Evolutionary conservation across 306 rosid genomes (phyloP).

Genomic region (Amphicarpaea edgeworthii): DNA sequence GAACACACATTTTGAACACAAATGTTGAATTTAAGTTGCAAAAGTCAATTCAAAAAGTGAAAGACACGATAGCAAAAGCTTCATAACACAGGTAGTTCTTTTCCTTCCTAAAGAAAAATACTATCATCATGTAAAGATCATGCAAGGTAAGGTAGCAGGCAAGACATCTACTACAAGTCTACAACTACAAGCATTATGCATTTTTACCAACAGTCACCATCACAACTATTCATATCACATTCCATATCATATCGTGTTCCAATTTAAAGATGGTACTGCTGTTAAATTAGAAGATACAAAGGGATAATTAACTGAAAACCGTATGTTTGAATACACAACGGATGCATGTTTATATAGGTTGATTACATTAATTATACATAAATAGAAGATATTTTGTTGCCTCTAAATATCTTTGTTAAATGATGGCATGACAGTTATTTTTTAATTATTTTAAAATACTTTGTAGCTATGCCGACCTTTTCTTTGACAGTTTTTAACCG

Average conservation of each 20-base stretch:
- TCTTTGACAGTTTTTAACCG: too few relatives aligned
- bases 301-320: too few relatives aligned
- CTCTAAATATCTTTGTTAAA: too few relatives aligned
- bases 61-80: slow-evolving; percentile 5
- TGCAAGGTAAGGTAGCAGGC: slow-evolving; percentile 5
- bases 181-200: not conserved
- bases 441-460: too few relatives aligned
- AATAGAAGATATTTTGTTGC: too few relatives aligned
- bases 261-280: not conserved
- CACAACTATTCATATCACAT: too few relatives aligned
- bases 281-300: too few relatives aligned
- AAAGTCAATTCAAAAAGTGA: slow-evolving; percentile 31
- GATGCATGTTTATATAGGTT: too few relatives aligned
- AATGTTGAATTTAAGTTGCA: slow-evolving; percentile 7
- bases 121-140: not conserved
- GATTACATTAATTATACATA: too few relatives aligned
- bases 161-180: not conserved
- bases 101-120: slow-evolving; percentile 10
- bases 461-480: too few relatives aligned
- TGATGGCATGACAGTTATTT: too few relatives aligned
- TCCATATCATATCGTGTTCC: not conserved
- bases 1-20: slow-evolving; percentile 38
- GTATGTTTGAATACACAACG: too few relatives aligned
- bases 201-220: not conserved
- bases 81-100: not conserved